Evolutionary conservation across 164 flowering plant genomes (phyloP).

Genomic region (Brasenia schreberi): DNA sequence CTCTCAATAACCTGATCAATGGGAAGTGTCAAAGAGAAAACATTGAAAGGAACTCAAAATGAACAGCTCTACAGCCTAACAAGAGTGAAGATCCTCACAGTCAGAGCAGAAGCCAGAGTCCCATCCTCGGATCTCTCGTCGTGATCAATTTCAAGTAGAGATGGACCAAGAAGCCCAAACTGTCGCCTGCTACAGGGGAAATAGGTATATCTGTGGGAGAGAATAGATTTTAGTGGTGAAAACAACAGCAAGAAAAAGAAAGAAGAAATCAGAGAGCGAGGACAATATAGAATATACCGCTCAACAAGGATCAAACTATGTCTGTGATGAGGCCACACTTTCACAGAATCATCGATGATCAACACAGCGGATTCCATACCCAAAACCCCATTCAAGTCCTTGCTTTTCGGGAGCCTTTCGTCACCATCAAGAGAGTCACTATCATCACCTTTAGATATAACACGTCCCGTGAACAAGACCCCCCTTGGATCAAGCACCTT

Average conservation of each 20-base stretch:
- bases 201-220: conserved; percentile 64
- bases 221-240: background rate
- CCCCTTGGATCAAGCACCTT: conserved; percentile 90
- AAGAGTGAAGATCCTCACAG: conserved; percentile 30
- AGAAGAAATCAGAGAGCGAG: background rate
- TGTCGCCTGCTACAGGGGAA: conserved; percentile 97
- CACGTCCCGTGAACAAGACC: conserved; percentile 68
- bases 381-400: conserved; percentile 96
- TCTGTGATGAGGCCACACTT: conserved; percentile 97
- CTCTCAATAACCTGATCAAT: conserved; percentile 69
- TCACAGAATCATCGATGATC: conserved; percentile 88
- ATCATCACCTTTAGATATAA: conserved; percentile 82
- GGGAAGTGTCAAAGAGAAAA: no score
- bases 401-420: conserved; percentile 72
- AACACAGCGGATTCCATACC: conserved; percentile 97
- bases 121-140: conserved; percentile 97
- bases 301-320: conserved; percentile 87
- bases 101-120: conserved; percentile 74
- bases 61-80: no score
- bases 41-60: no score
- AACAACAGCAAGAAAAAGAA: no score
- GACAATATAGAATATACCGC: conserved; percentile 26
- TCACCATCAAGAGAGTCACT: conserved; percentile 62
- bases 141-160: conserved; percentile 91
- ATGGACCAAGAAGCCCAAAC: conserved; percentile 87